These are phyloP conservation scores for Zea luxurians DNA, from an alignment of 176 grass and related monocot species.

Conservation along the genomic window DNA sequence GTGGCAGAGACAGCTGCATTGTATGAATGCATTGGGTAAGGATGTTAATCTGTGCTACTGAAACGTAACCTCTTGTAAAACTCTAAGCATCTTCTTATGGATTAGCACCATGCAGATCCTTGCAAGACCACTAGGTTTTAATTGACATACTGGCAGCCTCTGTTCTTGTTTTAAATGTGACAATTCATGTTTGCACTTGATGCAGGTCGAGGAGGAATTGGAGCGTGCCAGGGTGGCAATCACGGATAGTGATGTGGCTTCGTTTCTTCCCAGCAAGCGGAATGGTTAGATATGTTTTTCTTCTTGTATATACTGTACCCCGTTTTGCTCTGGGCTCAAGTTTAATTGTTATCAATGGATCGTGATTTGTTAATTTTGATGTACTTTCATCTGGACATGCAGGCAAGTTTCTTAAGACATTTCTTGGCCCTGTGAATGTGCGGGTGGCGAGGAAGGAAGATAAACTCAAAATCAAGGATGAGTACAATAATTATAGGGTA, in stretches of 20 bases:
- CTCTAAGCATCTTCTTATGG: background rate
- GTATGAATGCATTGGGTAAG: no score
- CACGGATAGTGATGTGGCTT: constrained; percentile 72
- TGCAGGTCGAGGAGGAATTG: constrained; percentile 85
- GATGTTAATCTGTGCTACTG: background rate
- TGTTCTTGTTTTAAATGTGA: constrained; percentile 20
- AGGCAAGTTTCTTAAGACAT: constrained; percentile 88
- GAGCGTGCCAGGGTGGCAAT: constrained; percentile 68
- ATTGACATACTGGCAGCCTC: background rate
- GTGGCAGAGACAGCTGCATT: background rate
- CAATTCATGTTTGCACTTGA: background rate
- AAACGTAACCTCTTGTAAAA: background rate
- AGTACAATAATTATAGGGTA: constrained; percentile 98
- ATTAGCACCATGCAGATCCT: background rate
- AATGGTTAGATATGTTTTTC: constrained; percentile 51
- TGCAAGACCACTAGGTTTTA: background rate
- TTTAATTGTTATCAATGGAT: constrained; percentile 23
- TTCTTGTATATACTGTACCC: background rate
- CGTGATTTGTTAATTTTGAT: background rate
- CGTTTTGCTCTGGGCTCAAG: background rate
- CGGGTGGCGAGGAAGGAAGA: constrained; percentile 75
- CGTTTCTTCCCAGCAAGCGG: constrained; percentile 67
- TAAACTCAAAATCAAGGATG: constrained; percentile 90
- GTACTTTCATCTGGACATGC: background rate
- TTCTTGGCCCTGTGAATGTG: constrained; percentile 91